A percentile compares a stretch with the other conserved stretches of the same genome.
phyloP scores from a whole-genome alignment of 2,329 filamentous ascomycete genomes.

The Allantophomopsis lycopodina region DNA sequence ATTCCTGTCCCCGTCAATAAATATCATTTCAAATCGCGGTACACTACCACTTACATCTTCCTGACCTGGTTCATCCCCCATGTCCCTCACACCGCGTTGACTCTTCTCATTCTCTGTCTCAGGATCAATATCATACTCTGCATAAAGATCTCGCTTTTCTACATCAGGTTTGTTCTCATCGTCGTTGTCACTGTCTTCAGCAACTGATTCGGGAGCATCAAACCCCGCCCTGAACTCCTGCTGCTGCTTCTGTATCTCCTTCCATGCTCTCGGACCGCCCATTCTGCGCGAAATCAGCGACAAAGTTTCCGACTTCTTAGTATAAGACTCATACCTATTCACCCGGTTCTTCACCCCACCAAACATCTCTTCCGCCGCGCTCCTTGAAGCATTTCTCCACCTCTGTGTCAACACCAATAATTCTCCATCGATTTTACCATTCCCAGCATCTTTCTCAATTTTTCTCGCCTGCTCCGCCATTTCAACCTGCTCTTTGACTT shows the following conservation, averaged over 20 bases:
- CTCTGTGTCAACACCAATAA: constrained; percentile 39
- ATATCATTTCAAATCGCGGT: constrained; percentile 10
- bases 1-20: constrained; percentile 28
- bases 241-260: constrained; percentile 26
- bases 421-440: constrained; percentile 30
- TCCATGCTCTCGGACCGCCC: constrained; percentile 47
- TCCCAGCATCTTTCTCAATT: constrained; percentile 23
- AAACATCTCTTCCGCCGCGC: constrained; percentile 57
- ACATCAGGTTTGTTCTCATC: constrained; percentile 18
- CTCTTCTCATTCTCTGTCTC: constrained; percentile 21
- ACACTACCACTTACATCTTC: constrained; percentile 20
- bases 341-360: constrained; percentile 43
- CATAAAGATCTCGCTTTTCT: constrained; percentile 18
- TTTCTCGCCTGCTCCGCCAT: constrained; percentile 34
- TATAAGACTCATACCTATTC: constrained; percentile 22
- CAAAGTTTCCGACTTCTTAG: background rate
- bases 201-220: constrained; percentile 19
- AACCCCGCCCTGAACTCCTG: constrained; percentile 18
- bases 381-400: constrained; percentile 46
- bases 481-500: constrained; percentile 27
- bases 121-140: constrained; percentile 16
- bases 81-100: constrained; percentile 16
- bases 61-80: constrained; percentile 21
- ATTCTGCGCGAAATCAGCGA: constrained; percentile 21
- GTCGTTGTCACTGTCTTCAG: constrained; percentile 16